Evolutionary conservation across 2,329 filamentous ascomycete species (phyloP), one percentile per base, ranked within the genome.

Genomic region (Hymenoscyphus fraxineus): DNA sequence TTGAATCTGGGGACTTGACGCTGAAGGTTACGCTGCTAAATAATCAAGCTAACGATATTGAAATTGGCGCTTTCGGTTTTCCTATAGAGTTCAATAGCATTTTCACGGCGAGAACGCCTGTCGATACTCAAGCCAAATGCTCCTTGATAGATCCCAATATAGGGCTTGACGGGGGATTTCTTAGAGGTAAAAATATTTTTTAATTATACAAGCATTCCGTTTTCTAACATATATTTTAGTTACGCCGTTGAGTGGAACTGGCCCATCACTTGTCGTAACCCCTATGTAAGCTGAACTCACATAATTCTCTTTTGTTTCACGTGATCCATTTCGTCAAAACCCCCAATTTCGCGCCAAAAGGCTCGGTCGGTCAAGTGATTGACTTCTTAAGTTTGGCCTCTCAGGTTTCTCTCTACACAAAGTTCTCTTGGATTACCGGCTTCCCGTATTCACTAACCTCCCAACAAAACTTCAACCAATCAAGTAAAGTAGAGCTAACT

Each of bases 21-120:
- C 74, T 88, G 3, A 77, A 77, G 16, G 82, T 86, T 71, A 84
- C 79, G 1, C 68, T 86, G 22, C 76, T 75, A 10, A 87, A 86
- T 65, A 73, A 73, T 0, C 80, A 73, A 0, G 67, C 69, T 0
- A 66, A 71, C 0, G 65, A 75, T 0, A 63, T 87, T 2, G 84
- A 87, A 64, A 73, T 88, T 5, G 85, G 85, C 1, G 81, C 81
- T 58, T 76, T 87, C 1, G 85, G 85, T 0, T 81, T 88, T 60
- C 85, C 85, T 0, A 79, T 83, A 22, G 83, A 85, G 71, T 85
- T 87, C 76, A 87, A 87, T 75, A 87, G 82, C 72, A 86, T 88
- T 68, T 87, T 87, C 70, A 85, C 80, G 13, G 77, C 77, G 56
- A 79, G 83, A 9, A 73, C 75, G 1, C 79, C 83, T 0, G 74